Evolutionary conservation across 169 alveolate genomes (phyloP), one percentile per base, ranked within the genome.

Genomic region (Plasmodium knowlesi): DNA sequence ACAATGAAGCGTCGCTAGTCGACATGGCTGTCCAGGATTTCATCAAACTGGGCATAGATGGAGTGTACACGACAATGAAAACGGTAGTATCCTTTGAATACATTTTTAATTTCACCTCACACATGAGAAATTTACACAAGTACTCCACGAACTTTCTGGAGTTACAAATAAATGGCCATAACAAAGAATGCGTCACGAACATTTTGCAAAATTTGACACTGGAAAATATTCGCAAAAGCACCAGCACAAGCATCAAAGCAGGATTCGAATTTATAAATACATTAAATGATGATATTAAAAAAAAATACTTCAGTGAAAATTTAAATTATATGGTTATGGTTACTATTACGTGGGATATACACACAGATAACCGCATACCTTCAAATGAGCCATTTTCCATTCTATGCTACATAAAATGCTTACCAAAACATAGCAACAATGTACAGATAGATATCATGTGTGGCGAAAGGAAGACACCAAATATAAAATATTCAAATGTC

Each of bases 51-150:
- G 93, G 93, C 28, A 74, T 86, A 46, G 67, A 78, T 53, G 93
- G 93, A 30, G 93, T 86, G 28, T 86, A 86, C 50, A 78, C 85
- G 25, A 86, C 93, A 25, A 86, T 86, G 93, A 86, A 86, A 54
- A 86, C 93, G 2, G 93, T 86, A 19, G 25, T 19, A 34, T 86
- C 93, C 43, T 76, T 30, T 50, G 93, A 86, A 22, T 86, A 86
- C 41, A 86, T 86, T 57, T 86, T 86, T 43, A 86, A 86, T 80
- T 86, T 86, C 30, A 74, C 88, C 43, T n/a, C 43, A 53, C 84
- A 86, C 81, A 86, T 86, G 93, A 86, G 67, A 50, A 86, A 86
- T 57, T 86, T 86, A 28, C 67, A 76, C 34, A 86, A 70, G 30
- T 76, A 74, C 80, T 16, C 86, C 34, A 74, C 80, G 5, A 76